These are phyloP conservation scores for Prunus campanulata DNA, from an alignment of 306 rosid genomes.

Conservation along the genomic window DNA sequence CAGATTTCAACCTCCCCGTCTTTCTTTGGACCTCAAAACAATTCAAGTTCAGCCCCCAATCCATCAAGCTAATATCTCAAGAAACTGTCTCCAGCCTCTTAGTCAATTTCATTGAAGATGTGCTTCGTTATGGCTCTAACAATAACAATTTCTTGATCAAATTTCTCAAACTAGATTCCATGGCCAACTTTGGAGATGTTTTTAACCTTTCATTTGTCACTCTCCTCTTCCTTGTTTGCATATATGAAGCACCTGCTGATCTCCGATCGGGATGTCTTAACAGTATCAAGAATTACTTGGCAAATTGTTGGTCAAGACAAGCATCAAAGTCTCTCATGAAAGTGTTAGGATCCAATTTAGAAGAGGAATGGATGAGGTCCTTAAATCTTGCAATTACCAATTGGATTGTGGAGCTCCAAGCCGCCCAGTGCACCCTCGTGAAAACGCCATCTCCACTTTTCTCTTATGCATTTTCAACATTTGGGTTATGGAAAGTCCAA, in stretches of 20 bases:
- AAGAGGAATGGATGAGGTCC: conserved; percentile 94
- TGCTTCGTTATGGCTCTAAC: conserved; percentile 73
- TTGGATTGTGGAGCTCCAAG: conserved; percentile 63
- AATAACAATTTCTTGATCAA: conserved; percentile 34
- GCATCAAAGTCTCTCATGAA: conserved; percentile 62
- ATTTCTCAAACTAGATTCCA: conserved; percentile 44
- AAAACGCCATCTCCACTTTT: conserved; percentile 69
- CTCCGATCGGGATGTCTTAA: conserved; percentile 56
- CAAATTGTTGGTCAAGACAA: conserved; percentile 41
- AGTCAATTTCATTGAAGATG: conserved; percentile 55
- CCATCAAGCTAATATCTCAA: conserved; percentile 29
- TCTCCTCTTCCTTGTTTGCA: conserved; percentile 66
- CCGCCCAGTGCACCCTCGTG: conserved; percentile 25
- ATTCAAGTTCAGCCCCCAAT: conserved; percentile 37
- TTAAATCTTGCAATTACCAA: conserved; percentile 82
- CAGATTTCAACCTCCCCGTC: conserved; percentile 61
- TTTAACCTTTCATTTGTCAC: conserved; percentile 70
- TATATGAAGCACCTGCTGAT: conserved; percentile 72
- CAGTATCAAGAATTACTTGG: conserved; percentile 42
- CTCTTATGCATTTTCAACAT: conserved; percentile 62
- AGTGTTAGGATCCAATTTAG: conserved; percentile 71
- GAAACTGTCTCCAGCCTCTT: conserved; percentile 52
- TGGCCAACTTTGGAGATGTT: conserved; percentile 44
- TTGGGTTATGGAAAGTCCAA: conserved; percentile 83
- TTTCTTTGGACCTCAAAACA: conserved; percentile 82